phyloP scores from a whole-genome alignment of 1,139 yeast genomes.

The Wickerhamiella infanticola region DNA sequence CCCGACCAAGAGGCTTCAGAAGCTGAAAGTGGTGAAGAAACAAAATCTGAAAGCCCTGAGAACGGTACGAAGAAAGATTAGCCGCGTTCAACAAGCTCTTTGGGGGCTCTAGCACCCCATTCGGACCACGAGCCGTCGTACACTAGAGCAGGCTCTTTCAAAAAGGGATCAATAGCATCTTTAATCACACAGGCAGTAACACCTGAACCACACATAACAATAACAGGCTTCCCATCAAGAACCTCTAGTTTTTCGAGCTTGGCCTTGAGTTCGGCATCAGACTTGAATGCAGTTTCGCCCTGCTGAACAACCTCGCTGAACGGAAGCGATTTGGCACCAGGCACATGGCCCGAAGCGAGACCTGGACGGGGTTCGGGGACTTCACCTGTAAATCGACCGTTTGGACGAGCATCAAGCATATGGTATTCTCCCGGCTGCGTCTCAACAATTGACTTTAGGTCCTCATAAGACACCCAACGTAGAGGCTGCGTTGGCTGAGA shows the following conservation, averaged over 20 bases:
- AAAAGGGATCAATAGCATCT: conserved; percentile 49
- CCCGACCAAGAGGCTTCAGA: neutral
- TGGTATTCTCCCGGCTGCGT: conserved; percentile 31
- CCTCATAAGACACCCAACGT: conserved; percentile 48
- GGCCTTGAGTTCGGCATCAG: conserved; percentile 30
- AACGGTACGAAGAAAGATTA: too few species aligned
- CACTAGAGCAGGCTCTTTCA: conserved; percentile 39
- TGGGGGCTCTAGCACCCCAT: conserved; percentile 20
- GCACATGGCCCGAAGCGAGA: conserved; percentile 75
- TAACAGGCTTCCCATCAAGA: conserved; percentile 39
- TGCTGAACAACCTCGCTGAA: conserved; percentile 44
- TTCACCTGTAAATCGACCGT: conserved; percentile 49
- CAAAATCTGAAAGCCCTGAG: too few species aligned
- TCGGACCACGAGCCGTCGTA: conserved; percentile 94
- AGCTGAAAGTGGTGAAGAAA: neutral
- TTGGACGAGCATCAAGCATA: conserved; percentile 69
- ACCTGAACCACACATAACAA: conserved; percentile 91
- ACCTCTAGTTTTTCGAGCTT: conserved; percentile 30
- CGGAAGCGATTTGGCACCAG: conserved; percentile 64
- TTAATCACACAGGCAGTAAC: conserved; percentile 81
- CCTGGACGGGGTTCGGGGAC: conserved; percentile 85
- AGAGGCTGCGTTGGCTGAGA: conserved; percentile 26
- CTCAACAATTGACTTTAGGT: conserved; percentile 40
- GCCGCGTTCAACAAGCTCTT: neutral
- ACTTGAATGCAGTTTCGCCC: conserved; percentile 27